phyloP scores from a whole-genome alignment of 2,329 filamentous ascomycete species.

The Beauveria sp. region DNA sequence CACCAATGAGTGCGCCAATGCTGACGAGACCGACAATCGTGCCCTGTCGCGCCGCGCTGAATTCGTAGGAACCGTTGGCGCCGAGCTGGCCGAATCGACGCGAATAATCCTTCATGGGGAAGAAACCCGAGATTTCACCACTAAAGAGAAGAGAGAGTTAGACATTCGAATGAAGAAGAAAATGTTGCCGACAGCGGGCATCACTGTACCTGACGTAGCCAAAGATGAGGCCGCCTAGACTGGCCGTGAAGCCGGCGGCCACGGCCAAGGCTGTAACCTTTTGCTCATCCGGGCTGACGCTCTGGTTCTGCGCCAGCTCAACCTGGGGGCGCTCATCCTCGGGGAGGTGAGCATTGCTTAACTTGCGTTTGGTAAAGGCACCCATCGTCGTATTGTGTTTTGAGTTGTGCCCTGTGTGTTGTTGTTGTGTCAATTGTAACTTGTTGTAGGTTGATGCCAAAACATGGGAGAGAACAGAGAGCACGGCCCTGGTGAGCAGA shows the following conservation, averaged over 20 bases:
- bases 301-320: conserved; percentile 17
- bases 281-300: conserved; percentile 16
- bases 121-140: conserved; percentile 55
- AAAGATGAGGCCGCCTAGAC: conserved; percentile 51
- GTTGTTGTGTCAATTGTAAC: not conserved
- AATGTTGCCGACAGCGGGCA: not conserved
- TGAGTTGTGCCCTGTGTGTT: not conserved
- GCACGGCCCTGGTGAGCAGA: too few species aligned
- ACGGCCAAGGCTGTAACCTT: conserved; percentile 34
- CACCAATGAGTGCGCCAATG: conserved; percentile 52
- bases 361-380: conserved; percentile 8
- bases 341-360: not conserved
- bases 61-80: conserved; percentile 33
- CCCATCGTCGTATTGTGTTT: not conserved
- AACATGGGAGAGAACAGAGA: not conserved
- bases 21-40: conserved; percentile 57
- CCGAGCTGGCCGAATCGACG: conserved; percentile 43
- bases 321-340: conserved; percentile 8
- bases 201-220: conserved; percentile 44
- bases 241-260: conserved; percentile 43
- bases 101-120: conserved; percentile 51
- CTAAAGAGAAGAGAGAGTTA: conserved; percentile 21
- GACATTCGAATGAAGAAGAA: not conserved
- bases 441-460: not conserved
- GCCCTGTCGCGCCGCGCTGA: conserved; percentile 53